Conservation (phyloP, 371 early-diverging fungal genomes). For the Zancudomyces culisetae region DNA sequence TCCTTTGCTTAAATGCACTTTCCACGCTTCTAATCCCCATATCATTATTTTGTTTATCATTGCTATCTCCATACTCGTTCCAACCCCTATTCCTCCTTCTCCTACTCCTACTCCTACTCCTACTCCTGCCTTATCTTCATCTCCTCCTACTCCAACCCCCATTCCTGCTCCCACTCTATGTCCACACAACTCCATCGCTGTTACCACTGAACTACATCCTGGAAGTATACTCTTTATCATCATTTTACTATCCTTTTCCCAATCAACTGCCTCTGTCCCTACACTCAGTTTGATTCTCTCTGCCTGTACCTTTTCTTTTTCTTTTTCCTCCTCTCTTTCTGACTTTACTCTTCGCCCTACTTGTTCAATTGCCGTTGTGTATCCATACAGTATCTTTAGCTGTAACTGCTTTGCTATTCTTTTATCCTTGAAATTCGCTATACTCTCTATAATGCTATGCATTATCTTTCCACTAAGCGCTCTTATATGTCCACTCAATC, state of each 20-base stretch:
- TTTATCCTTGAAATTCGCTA: constrained; percentile 43
- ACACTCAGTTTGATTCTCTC: not conserved
- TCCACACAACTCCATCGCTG: not conserved
- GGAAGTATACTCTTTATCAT: not conserved
- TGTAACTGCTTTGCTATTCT: constrained; percentile 52
- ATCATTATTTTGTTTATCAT: not conserved
- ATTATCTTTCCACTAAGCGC: constrained; percentile 90
- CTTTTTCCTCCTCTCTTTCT: not conserved
- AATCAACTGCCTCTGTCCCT: not conserved
- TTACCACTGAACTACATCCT: not conserved
- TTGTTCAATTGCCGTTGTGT: constrained; percentile 21
- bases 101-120: not conserved
- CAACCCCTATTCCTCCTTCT: not conserved
- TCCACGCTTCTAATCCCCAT: not conserved
- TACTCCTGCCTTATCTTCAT: not conserved
- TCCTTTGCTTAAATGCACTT: not conserved
- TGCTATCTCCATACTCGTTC: no score
- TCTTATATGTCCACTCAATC: constrained; percentile 73
- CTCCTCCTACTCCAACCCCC: not conserved
- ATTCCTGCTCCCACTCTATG: not conserved
- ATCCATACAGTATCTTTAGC: constrained; percentile 66
- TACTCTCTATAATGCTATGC: constrained; percentile 75
- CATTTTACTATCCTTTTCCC: constrained; percentile 1
- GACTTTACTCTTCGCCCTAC: not conserved
- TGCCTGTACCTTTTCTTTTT: not conserved